These are phyloP conservation scores for Mucor saturninus DNA, from an alignment of 371 early-diverging fungal species.

Conservation along the genomic window DNA sequence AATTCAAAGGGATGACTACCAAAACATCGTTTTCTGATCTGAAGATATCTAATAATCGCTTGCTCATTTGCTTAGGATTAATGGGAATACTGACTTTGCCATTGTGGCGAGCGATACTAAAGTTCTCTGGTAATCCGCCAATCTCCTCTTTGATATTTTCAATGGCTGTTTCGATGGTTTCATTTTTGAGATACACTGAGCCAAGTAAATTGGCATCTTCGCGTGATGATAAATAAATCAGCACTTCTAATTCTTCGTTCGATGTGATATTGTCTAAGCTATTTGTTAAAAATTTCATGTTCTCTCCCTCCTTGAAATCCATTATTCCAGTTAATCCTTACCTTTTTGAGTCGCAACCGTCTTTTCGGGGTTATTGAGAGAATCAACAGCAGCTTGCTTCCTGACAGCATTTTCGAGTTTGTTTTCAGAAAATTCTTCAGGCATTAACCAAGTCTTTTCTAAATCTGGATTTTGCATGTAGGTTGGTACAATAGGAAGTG, in stretches of 20 bases:
- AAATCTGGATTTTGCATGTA: constrained; percentile 75
- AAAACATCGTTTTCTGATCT: constrained; percentile 60
- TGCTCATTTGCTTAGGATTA: constrained; percentile 64
- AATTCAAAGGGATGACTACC: constrained; percentile 36
- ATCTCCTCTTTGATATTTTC: constrained; percentile 61
- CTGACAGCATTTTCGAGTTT: constrained; percentile 41
- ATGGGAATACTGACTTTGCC: constrained; percentile 69
- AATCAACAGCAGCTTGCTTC: constrained; percentile 30
- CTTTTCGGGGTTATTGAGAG: constrained; percentile 2
- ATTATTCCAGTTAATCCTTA: background rate
- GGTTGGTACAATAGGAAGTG: constrained; percentile 64
- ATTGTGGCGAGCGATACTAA: constrained; percentile 61
- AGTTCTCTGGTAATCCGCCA: constrained; percentile 60
- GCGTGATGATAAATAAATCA: constrained; percentile 49
- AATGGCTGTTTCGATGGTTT: constrained; percentile 54
- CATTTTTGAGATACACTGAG: constrained; percentile 56
- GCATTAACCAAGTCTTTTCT: constrained; percentile 73
- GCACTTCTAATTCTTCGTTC: constrained; percentile 49
- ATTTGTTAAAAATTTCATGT: background rate
- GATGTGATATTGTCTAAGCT: background rate
- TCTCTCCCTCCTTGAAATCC: background rate
- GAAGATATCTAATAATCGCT: constrained; percentile 55
- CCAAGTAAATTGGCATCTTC: constrained; percentile 56
- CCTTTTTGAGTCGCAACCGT: background rate
- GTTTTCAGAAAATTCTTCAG: constrained; percentile 66